phyloP scores from a whole-genome alignment of 768 basidiomycete species.

The Flagelloscypha sp. region DNA sequence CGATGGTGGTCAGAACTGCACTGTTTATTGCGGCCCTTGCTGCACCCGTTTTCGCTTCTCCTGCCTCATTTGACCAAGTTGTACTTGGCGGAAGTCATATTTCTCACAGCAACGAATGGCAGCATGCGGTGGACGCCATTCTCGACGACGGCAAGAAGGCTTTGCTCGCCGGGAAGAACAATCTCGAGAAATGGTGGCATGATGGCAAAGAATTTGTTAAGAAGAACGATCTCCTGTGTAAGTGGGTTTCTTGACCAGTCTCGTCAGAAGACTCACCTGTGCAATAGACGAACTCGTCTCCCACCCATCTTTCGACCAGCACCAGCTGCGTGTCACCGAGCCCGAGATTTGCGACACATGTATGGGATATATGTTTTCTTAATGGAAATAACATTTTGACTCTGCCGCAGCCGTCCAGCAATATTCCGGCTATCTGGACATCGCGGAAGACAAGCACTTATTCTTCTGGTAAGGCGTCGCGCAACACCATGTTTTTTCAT shows the following conservation, averaged over 20 bases:
- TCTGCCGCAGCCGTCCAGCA: constrained; percentile 76
- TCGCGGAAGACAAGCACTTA: constrained; percentile 69
- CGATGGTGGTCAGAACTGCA: too few relatives aligned
- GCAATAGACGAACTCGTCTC: constrained; percentile 55
- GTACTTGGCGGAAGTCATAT: too few relatives aligned
- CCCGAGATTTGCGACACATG: constrained; percentile 70
- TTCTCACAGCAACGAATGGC: too few relatives aligned
- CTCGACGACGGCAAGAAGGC: constrained; percentile 35
- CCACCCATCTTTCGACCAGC: constrained; percentile 35
- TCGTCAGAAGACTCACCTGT: constrained; percentile 1
- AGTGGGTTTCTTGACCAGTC: constrained; percentile 18
- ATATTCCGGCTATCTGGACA: constrained; percentile 78
- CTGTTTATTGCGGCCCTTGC: too few relatives aligned
- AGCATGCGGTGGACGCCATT: too few relatives aligned
- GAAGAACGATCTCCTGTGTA: constrained; percentile 66
- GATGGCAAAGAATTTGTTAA: constrained; percentile 59
- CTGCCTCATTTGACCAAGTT: too few relatives aligned
- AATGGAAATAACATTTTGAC: too few relatives aligned
- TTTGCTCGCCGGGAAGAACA: constrained; percentile 36
- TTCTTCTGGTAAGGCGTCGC: constrained; percentile 67
- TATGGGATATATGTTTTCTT: too few relatives aligned
- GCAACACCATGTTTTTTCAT: background rate
- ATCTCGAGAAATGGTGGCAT: constrained; percentile 53
- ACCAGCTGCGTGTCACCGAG: constrained; percentile 55
- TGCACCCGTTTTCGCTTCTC: too few relatives aligned